phyloP scores from a whole-genome alignment of 2,329 filamentous ascomycete species.

The Rhynchosporium secalis region DNA sequence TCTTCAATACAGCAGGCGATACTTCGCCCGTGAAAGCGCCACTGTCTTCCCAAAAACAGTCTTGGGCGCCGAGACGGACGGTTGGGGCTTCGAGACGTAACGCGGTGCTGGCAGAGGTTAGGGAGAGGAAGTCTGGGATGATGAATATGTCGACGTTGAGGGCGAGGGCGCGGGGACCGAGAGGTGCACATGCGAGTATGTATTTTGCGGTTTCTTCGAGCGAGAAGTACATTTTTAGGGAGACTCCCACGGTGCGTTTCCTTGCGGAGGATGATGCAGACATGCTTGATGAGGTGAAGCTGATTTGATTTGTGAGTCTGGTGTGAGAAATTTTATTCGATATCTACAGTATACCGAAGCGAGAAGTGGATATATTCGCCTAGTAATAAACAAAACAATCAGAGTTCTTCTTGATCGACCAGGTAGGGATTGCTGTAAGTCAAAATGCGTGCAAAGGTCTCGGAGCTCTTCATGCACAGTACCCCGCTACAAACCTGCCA shows the following conservation, averaged over 20 bases:
- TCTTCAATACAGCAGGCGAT: constrained; percentile 64
- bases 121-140: constrained; percentile 74
- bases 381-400: background rate
- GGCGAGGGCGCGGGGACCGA: constrained; percentile 44
- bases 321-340: background rate
- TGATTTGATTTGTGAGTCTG: background rate
- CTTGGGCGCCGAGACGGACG: constrained; percentile 72
- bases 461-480: background rate
- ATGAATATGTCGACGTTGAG: constrained; percentile 69
- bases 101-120: constrained; percentile 53
- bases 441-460: background rate
- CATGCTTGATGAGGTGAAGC: background rate
- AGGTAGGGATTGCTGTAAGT: too few species aligned
- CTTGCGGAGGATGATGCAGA: constrained; percentile 40
- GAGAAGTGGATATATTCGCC: background rate
- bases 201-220: constrained; percentile 61
- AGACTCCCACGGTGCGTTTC: constrained; percentile 63
- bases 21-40: constrained; percentile 80
- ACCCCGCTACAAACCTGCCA: background rate
- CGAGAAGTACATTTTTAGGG: constrained; percentile 80
- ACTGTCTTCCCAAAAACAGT: constrained; percentile 67
- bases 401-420: too few species aligned
- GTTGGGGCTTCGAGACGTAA: constrained; percentile 47
- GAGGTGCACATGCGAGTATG: constrained; percentile 50
- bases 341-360: background rate